Percentiles rank a stretch among this genome's conserved stretches.
These are phyloP conservation scores for Clavulina sp. DNA, from an alignment of 768 basidiomycete species.

Conservation along the genomic window DNA sequence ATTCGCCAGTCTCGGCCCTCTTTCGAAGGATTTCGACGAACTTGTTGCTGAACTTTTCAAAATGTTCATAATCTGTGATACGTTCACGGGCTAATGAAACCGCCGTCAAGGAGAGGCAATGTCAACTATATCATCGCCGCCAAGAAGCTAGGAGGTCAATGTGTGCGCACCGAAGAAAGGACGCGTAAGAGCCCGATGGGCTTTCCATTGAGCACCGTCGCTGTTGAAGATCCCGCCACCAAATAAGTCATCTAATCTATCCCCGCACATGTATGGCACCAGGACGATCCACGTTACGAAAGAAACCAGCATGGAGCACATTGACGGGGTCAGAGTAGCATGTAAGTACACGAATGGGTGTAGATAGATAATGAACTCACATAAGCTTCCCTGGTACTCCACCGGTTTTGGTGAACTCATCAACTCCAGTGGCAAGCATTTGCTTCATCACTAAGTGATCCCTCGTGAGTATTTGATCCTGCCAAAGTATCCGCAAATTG, in stretches of 20 bases:
- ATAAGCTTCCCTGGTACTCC: constrained; percentile 10
- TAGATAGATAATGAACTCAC: too few species aligned
- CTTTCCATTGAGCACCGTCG: constrained; percentile 17
- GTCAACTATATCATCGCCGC: background rate
- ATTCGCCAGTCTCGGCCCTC: constrained; percentile 12
- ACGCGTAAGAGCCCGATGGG: constrained; percentile 16
- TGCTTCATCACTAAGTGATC: constrained; percentile 7
- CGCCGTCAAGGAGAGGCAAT: background rate
- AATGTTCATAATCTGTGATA: constrained; percentile 9
- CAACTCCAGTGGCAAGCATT: constrained; percentile 10
- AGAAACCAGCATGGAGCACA: background rate
- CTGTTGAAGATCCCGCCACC: constrained; percentile 21
- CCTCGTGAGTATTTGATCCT: constrained; percentile 6
- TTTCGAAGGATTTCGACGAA: constrained; percentile 9
- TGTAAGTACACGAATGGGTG: too few species aligned
- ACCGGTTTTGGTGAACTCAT: constrained; percentile 8
- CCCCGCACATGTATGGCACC: too few species aligned
- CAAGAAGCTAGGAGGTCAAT: background rate
- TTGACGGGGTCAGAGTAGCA: background rate
- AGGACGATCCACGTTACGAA: background rate
- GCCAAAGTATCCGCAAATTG: background rate
- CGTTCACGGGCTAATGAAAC: constrained; percentile 13
- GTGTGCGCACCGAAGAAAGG: constrained; percentile 16
- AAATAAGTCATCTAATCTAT: constrained; percentile 13
- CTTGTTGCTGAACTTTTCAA: constrained; percentile 11